phyloP scores from a whole-genome alignment of 2,329 filamentous ascomycete species.

The Ascomycota sp. region DNA sequence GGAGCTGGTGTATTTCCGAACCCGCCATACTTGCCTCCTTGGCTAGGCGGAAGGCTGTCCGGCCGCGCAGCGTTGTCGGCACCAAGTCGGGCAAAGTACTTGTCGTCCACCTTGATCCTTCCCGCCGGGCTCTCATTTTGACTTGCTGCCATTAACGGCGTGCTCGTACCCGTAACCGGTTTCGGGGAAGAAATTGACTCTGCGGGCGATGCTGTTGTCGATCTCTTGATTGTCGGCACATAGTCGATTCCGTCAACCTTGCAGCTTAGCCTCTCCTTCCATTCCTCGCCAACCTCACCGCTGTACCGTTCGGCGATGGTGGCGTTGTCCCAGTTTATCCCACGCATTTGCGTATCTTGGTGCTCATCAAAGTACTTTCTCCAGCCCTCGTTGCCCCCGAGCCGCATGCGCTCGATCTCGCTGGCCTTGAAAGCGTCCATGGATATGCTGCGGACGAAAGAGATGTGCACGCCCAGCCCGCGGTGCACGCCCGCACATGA shows the following conservation, averaged over 20 bases:
- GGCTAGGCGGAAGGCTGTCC: constrained; percentile 56
- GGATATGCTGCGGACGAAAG: constrained; percentile 87
- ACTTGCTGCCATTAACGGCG: constrained; percentile 14
- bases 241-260: constrained; percentile 80
- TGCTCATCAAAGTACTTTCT: constrained; percentile 65
- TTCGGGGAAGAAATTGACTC: constrained; percentile 9
- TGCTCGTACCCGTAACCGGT: constrained; percentile 14
- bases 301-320: constrained; percentile 82
- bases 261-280: constrained; percentile 69
- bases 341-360: constrained; percentile 40
- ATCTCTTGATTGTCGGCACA: constrained; percentile 44
- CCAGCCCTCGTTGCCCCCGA: constrained; percentile 77
- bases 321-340: constrained; percentile 58
- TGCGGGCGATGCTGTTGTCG: constrained; percentile 7
- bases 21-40: constrained; percentile 78
- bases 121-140: constrained; percentile 17
- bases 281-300: constrained; percentile 78
- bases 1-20: constrained; percentile 56
- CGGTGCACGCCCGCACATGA: constrained; percentile 88
- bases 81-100: constrained; percentile 73
- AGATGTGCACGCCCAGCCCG: constrained; percentile 89
- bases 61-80: constrained; percentile 58
- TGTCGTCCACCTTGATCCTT: constrained; percentile 46
- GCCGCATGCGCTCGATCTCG: constrained; percentile 84
- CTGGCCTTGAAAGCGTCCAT: constrained; percentile 95